Percentiles rank a stretch among this genome's conserved stretches.
Evolutionary conservation across 306 rosid genomes (phyloP).

Genomic region (Nissolia schottii): DNA sequence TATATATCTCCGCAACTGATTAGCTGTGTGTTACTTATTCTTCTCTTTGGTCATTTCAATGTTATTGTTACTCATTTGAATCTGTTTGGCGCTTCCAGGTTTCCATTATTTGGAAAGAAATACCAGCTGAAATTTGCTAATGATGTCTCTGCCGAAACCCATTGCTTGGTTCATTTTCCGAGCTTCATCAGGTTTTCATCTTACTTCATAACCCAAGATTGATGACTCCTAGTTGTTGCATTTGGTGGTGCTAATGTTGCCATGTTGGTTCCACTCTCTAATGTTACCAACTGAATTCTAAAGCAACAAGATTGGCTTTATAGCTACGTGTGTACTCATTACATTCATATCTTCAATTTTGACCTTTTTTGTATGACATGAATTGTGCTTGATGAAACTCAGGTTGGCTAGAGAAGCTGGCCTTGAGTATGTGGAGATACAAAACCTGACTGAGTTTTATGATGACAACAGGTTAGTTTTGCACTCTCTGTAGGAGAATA

Average conservation of each 20-base stretch:
- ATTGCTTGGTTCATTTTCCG: constrained; percentile 94
- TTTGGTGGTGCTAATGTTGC: constrained; percentile 10
- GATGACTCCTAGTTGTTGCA: constrained; percentile 4
- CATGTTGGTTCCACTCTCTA: not conserved
- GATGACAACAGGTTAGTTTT: constrained; percentile 83
- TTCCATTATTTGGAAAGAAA: constrained; percentile 93
- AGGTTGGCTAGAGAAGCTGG: constrained; percentile 99
- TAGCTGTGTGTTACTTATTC: constrained; percentile 13
- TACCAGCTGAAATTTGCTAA: constrained; percentile 81
- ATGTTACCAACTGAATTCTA: constrained; percentile 8
- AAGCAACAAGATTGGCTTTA: not conserved
- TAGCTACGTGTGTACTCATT: not conserved
- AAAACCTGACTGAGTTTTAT: constrained; percentile 85
- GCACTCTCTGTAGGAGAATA: constrained; percentile 5
- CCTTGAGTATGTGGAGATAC: constrained; percentile 92
- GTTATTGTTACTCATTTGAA: constrained; percentile 11
- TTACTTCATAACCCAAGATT: constrained; percentile 18
- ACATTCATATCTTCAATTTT: not conserved
- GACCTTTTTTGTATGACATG: not conserved
- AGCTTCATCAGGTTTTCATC: constrained; percentile 83
- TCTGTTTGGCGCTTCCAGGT: constrained; percentile 48
- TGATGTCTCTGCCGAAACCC: constrained; percentile 74
- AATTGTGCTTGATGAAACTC: constrained; percentile 24
- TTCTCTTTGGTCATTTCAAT: constrained; percentile 3
- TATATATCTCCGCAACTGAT: constrained; percentile 30